Evolutionary conservation across 805 yeast genomes (phyloP).

Genomic region (Cyberlindnera sargentensis): DNA sequence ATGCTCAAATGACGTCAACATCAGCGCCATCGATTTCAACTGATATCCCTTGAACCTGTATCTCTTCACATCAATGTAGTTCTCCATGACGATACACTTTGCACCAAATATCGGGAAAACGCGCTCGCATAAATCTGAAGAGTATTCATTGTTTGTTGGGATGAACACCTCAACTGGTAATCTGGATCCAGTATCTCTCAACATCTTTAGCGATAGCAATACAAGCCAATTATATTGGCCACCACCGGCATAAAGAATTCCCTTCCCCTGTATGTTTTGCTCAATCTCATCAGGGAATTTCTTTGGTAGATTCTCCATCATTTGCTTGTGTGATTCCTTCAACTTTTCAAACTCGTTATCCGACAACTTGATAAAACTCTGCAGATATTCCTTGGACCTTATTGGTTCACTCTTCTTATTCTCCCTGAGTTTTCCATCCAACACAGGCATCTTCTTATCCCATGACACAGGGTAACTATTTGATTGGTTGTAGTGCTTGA

Average conservation of each 20-base stretch:
- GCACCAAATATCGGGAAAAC: constrained; percentile 65
- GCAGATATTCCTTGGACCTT: constrained; percentile 18
- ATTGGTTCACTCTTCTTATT: constrained; percentile 19
- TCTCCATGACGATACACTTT: constrained; percentile 47
- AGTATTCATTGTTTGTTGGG: constrained; percentile 65
- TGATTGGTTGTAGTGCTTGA: constrained; percentile 16
- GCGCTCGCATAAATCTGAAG: constrained; percentile 58
- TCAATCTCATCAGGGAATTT: constrained; percentile 31
- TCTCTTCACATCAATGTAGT: constrained; percentile 33
- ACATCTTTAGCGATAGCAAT: constrained; percentile 40
- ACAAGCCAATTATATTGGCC: constrained; percentile 63
- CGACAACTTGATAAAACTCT: constrained; percentile 12
- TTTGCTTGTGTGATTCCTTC: constrained; percentile 15
- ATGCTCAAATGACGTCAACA: constrained; percentile 74
- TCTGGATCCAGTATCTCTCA: constrained; percentile 59
- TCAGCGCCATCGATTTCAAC: constrained; percentile 62
- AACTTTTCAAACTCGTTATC: constrained; percentile 12
- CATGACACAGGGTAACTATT: constrained; percentile 10
- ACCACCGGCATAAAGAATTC: constrained; percentile 72
- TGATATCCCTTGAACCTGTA: constrained; percentile 52
- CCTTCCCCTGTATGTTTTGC: constrained; percentile 38
- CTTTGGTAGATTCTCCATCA: constrained; percentile 30
- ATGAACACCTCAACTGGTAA: constrained; percentile 80
- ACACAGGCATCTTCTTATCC: constrained; percentile 19
- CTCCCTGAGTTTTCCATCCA: constrained; percentile 21